Evolutionary conservation across 768 basidiomycete species (phyloP), one percentile per base, ranked within the genome.

Genomic region (Naganishia onofrii): DNA sequence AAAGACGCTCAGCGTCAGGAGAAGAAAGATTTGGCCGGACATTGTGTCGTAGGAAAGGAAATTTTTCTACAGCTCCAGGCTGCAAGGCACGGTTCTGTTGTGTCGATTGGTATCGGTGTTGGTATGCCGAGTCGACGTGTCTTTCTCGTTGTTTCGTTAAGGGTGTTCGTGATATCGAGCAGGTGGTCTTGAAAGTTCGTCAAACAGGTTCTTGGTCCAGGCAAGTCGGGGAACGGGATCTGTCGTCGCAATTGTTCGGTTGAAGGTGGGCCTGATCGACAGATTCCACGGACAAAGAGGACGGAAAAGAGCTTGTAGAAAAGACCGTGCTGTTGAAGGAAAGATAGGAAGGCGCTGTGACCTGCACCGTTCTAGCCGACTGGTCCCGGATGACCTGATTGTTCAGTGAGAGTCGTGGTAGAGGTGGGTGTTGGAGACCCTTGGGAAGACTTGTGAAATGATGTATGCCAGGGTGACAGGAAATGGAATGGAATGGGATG

Each of bases 321-420:
- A n/a, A 44, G 60, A 63, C 60, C 60, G 36, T 44, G 36, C n/a
- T 13, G 31, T 44, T 51, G 48, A 26, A 51, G 48, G 7, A 42
- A 42, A 21, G 38, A 44, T n/a, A 26, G 60, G 38, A 63, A 36
- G 38, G 60, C 38, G 60, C 60, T 63, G 60, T 63, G 60, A 63
- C 60, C 60, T 63, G 60, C 60, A 63, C 60, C 60, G 60, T 36
- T 58, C 57, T 34, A 36, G 57, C 36, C 57, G 57, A 58, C 57
- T 36, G 57, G 57, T 58, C 57, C 32, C 15, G n/a, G n/a, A 32
- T 34, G 57, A 58, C 57, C 57, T 58, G 34, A 23, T 32, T 58
- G 57, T 34, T 29, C 34, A 58, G 57, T 31, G 57, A 58, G 42
- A 42, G 15, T 10, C 8, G 42, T 10, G 13, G 42, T 42, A 7